These are phyloP conservation scores for Fusarium siculi DNA, from an alignment of 2,329 filamentous ascomycete genomes.

Conservation along the genomic window DNA sequence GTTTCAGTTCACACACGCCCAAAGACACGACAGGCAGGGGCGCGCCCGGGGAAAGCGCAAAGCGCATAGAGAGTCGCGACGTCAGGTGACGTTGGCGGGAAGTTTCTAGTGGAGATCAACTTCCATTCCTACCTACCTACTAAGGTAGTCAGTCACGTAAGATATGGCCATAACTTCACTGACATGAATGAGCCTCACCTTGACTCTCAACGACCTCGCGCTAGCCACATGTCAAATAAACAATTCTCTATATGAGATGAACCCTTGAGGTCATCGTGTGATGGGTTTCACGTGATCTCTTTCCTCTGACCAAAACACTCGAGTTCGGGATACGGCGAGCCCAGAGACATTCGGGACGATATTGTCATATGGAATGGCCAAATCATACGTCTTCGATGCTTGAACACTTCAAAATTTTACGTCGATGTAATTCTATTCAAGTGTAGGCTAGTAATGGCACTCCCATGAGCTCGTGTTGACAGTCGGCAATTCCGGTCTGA, in stretches of 20 bases:
- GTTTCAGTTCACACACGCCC: conserved; percentile 3
- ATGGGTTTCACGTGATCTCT: background rate
- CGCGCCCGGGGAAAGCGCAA: conserved; percentile 21
- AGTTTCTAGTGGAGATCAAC: conserved; percentile 2
- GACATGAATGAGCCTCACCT: conserved; percentile 9
- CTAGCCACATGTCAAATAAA: background rate
- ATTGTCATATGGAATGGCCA: background rate
- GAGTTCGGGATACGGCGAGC: background rate
- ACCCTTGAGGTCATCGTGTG: background rate
- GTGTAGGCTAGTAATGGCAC: background rate
- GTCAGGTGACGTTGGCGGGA: conserved; percentile 42
- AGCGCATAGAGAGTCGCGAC: conserved; percentile 39
- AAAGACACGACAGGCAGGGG: background rate
- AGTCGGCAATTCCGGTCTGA: conserved; percentile 11
- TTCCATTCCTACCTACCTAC: background rate
- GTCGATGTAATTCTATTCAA: background rate
- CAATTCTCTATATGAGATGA: background rate
- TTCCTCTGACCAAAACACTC: background rate
- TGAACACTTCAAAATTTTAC: background rate
- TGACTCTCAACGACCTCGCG: background rate
- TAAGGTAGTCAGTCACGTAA: background rate
- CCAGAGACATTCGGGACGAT: background rate
- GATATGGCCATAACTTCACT: conserved; percentile 7
- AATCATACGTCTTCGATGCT: background rate
- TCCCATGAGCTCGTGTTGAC: background rate